Percentiles rank a stretch among this genome's conserved stretches.
These are phyloP conservation scores for Simmondsia chinensis DNA, from an alignment of 148 eudicot genomes.

Conservation along the genomic window DNA sequence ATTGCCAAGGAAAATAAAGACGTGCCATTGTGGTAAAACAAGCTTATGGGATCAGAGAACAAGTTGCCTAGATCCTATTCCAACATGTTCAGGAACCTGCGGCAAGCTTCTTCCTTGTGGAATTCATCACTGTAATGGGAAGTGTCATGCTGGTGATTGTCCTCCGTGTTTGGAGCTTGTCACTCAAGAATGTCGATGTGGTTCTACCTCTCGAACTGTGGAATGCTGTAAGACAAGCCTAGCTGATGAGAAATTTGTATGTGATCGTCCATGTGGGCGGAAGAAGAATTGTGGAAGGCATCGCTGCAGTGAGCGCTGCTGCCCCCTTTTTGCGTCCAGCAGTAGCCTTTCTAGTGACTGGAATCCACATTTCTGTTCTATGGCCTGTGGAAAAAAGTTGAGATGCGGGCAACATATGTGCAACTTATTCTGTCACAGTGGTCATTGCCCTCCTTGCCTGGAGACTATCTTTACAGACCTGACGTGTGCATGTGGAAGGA, in stretches of 20 bases:
- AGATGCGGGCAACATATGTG: constrained; percentile 94
- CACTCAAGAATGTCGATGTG: constrained; percentile 76
- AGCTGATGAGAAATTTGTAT: constrained; percentile 40
- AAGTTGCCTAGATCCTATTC: constrained; percentile 77
- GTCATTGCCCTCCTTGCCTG: constrained; percentile 94
- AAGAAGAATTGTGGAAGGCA: constrained; percentile 98
- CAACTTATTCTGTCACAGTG: constrained; percentile 76
- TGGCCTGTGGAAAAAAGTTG: constrained; percentile 85
- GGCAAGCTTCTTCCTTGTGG: constrained; percentile 71
- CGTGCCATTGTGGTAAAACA: constrained; percentile 87
- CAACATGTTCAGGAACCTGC: constrained; percentile 67
- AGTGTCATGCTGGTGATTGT: constrained; percentile 70
- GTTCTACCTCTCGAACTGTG: constrained; percentile 67
- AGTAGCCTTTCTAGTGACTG: constrained; percentile 32
- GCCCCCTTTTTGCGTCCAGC: constrained; percentile 60
- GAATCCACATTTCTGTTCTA: constrained; percentile 85
- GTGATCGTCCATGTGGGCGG: constrained; percentile 82
- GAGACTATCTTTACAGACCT: constrained; percentile 85
- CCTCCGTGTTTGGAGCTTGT: constrained; percentile 66
- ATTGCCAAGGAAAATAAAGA: constrained; percentile 53
- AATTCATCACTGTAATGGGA: constrained; percentile 49
- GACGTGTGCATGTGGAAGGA: constrained; percentile 87
- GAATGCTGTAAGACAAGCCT: constrained; percentile 60
- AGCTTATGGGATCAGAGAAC: constrained; percentile 32
- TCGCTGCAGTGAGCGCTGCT: constrained; percentile 90